phyloP scores from a whole-genome alignment of 2,329 filamentous ascomycete species.

The Penicillium concentricum region DNA sequence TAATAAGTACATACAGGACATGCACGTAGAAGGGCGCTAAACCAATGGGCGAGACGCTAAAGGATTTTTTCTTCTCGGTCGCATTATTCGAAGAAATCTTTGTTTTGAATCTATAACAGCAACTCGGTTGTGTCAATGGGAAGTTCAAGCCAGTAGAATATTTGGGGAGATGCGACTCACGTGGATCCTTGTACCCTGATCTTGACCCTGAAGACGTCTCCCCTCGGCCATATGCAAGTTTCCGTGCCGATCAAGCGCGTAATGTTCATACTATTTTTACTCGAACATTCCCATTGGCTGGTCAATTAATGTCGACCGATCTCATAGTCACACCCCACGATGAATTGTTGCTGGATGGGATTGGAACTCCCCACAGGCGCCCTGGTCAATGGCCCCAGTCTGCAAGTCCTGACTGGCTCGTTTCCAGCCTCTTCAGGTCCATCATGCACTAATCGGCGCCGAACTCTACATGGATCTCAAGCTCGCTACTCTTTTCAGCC shows the following conservation, averaged over 20 bases:
- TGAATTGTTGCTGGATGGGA: not conserved
- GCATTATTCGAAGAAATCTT: not conserved
- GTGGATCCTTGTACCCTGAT: not conserved
- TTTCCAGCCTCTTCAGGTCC: constrained; percentile 9
- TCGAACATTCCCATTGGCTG: not conserved
- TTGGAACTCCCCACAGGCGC: constrained; percentile 2
- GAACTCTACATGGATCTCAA: constrained; percentile 9
- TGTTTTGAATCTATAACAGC: not conserved
- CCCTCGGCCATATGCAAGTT: not conserved
- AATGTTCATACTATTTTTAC: constrained; percentile 4
- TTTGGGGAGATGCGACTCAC: not conserved
- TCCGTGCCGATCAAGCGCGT: constrained; percentile 6
- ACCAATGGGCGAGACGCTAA: constrained; percentile 2
- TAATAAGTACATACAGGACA: not conserved
- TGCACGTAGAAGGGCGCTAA: not conserved
- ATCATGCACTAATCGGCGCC: constrained; percentile 24
- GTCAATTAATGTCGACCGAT: not conserved
- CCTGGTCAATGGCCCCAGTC: not conserved
- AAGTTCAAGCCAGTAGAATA: not conserved
- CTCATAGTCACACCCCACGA: not conserved
- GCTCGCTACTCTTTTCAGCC: not conserved
- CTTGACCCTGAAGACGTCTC: not conserved
- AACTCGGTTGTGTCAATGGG: not conserved
- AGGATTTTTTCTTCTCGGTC: not conserved
- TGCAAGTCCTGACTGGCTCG: constrained; percentile 4